Evolutionary conservation across 2,329 filamentous ascomycete genomes (phyloP).

Genomic region (Fusarium guadeloupense): DNA sequence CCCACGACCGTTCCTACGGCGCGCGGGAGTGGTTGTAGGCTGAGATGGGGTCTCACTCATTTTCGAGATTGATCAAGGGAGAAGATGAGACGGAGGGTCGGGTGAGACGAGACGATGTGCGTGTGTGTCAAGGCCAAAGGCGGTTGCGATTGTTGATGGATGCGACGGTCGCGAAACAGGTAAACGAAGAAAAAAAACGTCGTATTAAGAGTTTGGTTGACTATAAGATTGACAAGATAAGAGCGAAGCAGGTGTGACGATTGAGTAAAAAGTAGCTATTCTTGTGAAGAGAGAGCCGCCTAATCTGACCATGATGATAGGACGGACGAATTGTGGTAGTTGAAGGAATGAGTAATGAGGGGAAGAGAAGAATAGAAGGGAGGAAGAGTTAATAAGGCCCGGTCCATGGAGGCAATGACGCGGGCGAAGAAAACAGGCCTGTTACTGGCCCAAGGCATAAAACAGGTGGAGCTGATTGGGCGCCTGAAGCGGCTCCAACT

Average conservation of each 20-base stretch:
- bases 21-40: constrained; percentile 48
- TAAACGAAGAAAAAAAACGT: constrained; percentile 7
- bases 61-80: constrained; percentile 18
- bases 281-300: constrained; percentile 32
- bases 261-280: constrained; percentile 36
- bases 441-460: constrained; percentile 11
- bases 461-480: constrained; percentile 20
- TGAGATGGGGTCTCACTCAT: constrained; percentile 50
- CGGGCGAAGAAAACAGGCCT: constrained; percentile 18
- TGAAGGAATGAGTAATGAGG: constrained; percentile 27
- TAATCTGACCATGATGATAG: constrained; percentile 41
- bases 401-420: constrained; percentile 34
- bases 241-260: constrained; percentile 22
- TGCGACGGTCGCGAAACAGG: no score
- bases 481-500: constrained; percentile 17
- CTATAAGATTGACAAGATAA: constrained; percentile 31
- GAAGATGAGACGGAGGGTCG: background rate
- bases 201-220: constrained; percentile 33
- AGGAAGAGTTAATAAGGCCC: constrained; percentile 25
- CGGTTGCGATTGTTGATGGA: constrained; percentile 19
- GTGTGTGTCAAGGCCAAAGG: background rate
- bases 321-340: constrained; percentile 25
- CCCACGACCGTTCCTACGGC: constrained; percentile 53
- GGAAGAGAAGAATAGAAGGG: constrained; percentile 26
- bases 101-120: constrained; percentile 7